Percentiles rank a stretch among this genome's conserved stretches.
phyloP scores from a whole-genome alignment of 345 rosid genomes.

The Citrus sinensis region DVS_A1.0 CM039162.1:28729501-28730000 shows the following conservation, averaged over 20 bases:
- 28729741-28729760: conserved; percentile 40
- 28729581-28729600: background rate
- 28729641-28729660: conserved; percentile 30
- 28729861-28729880: conserved; percentile 40
- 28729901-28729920: conserved; percentile 3
- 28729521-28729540: conserved; percentile 31
- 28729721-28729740: conserved; percentile 26
- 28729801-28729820: background rate
- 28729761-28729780: conserved; percentile 20
- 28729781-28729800: conserved; percentile 13
- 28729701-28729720: conserved; percentile 25
- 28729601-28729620: conserved; percentile 25
- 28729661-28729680: conserved; percentile 21
- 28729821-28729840: conserved; percentile 14
- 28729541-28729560: conserved; percentile 28
- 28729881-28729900: conserved; percentile 7
- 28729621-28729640: conserved; percentile 18
- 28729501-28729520: conserved; percentile 18
- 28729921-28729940: conserved; percentile 10
- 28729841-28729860: conserved; percentile 28
- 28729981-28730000: no score
- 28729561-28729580: conserved; percentile 8
- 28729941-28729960: conserved; percentile 17
- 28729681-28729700: conserved; percentile 14
- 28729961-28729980: background rate